These are phyloP conservation scores for Spergularia azorica DNA, from an alignment of 179 eudicot genomes.

Conservation along the genomic window DNA sequence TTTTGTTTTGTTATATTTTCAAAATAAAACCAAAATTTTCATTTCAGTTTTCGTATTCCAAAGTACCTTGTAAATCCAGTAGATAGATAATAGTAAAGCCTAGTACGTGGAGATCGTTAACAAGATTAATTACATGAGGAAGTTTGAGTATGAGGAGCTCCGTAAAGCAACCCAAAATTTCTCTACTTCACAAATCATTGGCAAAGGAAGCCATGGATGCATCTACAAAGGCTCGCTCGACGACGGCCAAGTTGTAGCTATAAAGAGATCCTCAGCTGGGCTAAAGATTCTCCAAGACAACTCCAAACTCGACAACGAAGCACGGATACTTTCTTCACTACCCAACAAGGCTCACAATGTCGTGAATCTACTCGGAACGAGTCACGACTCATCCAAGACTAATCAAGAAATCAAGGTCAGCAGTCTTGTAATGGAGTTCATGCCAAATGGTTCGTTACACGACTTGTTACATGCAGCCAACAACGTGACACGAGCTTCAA, in stretches of 20 bases:
- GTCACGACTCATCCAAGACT: conserved; percentile 24
- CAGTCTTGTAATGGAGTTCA: conserved; percentile 54
- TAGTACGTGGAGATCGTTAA: no score
- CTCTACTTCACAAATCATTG: conserved; percentile 48
- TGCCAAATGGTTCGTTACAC: conserved; percentile 76
- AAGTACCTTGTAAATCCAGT: background rate
- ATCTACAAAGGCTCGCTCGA: conserved; percentile 58
- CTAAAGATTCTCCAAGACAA: conserved; percentile 58
- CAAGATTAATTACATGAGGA: conserved; percentile 38
- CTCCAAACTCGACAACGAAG: conserved; percentile 68
- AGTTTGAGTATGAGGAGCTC: conserved; percentile 57
- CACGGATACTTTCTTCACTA: conserved; percentile 44
- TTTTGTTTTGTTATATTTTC: no score
- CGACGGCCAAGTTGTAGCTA: conserved; percentile 56
- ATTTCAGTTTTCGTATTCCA: no score
- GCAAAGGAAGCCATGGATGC: conserved; percentile 87
- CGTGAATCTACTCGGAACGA: conserved; percentile 49
- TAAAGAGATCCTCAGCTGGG: conserved; percentile 60
- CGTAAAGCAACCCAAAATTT: conserved; percentile 62
- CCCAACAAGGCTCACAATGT: conserved; percentile 31
- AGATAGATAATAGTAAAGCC: no score
- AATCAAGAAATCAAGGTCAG: background rate
- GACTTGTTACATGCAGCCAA: conserved; percentile 48
- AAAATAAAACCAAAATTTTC: background rate
- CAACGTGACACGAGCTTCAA: background rate